A percentile compares a stretch with the other conserved stretches of the same genome.
Evolutionary conservation across 2,329 filamentous ascomycete genomes (phyloP).

Genomic region (Emergomyces orientalis): DNA sequence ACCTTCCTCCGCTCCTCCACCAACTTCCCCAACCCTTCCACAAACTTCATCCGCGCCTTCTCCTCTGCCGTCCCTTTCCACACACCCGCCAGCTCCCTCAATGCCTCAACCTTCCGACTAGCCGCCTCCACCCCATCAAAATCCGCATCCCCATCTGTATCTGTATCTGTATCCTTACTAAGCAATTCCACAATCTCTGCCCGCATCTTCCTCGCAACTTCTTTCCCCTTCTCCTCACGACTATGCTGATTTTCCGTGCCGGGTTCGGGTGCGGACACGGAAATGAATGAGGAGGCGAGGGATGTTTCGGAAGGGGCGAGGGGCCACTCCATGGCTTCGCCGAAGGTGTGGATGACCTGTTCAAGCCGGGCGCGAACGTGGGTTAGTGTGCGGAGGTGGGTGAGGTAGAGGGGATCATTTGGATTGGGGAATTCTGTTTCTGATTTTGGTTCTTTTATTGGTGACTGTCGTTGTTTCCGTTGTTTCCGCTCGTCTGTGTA

Average conservation of each 20-base stretch:
- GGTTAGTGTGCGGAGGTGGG: constrained; percentile 70
- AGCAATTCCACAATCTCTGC: constrained; percentile 63
- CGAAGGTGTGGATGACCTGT: constrained; percentile 81
- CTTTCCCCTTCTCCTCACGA: constrained; percentile 78
- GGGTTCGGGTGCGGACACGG: constrained; percentile 75
- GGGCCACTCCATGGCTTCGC: constrained; percentile 90
- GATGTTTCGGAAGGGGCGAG: constrained; percentile 81
- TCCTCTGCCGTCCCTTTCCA: constrained; percentile 97
- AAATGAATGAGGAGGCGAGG: constrained; percentile 75
- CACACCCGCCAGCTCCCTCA: constrained; percentile 66
- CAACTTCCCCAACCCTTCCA: constrained; percentile 69
- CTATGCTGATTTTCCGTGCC: constrained; percentile 52
- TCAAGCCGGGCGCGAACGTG: constrained; percentile 78
- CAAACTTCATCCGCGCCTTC: constrained; percentile 68
- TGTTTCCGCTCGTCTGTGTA: constrained; percentile 5
- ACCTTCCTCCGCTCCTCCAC: constrained; percentile 62
- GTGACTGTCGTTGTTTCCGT: constrained; percentile 2
- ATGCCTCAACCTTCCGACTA: constrained; percentile 60
- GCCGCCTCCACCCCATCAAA: constrained; percentile 62
- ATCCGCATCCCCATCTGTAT: not conserved
- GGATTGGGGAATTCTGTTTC: constrained; percentile 2
- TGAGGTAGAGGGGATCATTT: constrained; percentile 64
- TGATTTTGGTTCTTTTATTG: not conserved
- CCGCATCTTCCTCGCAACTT: constrained; percentile 60
- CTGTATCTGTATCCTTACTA: constrained; percentile 29